These are phyloP conservation scores for Ophiostoma piceae DNA, from an alignment of 2,329 filamentous ascomycete genomes.

Conservation along the genomic window DNA sequence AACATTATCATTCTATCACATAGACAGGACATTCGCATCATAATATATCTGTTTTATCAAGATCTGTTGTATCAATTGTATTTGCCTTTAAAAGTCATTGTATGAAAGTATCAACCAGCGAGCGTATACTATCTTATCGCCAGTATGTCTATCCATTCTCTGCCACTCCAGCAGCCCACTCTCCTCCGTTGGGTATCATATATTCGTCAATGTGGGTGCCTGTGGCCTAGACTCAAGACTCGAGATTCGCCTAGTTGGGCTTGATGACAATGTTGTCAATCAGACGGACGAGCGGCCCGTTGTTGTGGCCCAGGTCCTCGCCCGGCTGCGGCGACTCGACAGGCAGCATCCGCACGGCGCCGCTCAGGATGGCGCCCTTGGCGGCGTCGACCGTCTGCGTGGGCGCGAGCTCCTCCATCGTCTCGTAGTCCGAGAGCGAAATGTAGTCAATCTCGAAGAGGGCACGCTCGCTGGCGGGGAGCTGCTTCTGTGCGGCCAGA, in stretches of 20 bases:
- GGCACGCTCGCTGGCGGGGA: slow-evolving; percentile 58
- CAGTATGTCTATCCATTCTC: neutral
- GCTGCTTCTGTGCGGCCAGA: slow-evolving; percentile 55
- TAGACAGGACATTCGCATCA: neutral
- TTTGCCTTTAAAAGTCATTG: neutral
- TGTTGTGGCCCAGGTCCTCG: slow-evolving; percentile 69
- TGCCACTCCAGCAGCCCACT: neutral
- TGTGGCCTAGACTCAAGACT: neutral
- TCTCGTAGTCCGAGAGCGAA: slow-evolving; percentile 79
- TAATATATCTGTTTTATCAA: neutral
- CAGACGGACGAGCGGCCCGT: slow-evolving; percentile 71
- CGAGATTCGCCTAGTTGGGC: slow-evolving; percentile 30
- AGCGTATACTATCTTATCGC: neutral
- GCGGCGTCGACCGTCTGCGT: slow-evolving; percentile 52
- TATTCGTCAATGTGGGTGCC: neutral
- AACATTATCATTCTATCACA: neutral
- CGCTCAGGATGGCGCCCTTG: slow-evolving; percentile 78
- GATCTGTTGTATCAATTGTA: no score
- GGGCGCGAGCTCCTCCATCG: slow-evolving; percentile 68
- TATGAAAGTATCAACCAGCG: neutral
- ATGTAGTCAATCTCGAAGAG: slow-evolving; percentile 86
- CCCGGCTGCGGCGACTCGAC: slow-evolving; percentile 63
- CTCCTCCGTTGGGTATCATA: neutral
- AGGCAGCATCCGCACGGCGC: slow-evolving; percentile 83
- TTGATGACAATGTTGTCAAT: slow-evolving; percentile 87